Base-by-base conservation (phyloP, 1,284 basidiomycete genomes). In the Pyrrhoderma noxium region DNA sequence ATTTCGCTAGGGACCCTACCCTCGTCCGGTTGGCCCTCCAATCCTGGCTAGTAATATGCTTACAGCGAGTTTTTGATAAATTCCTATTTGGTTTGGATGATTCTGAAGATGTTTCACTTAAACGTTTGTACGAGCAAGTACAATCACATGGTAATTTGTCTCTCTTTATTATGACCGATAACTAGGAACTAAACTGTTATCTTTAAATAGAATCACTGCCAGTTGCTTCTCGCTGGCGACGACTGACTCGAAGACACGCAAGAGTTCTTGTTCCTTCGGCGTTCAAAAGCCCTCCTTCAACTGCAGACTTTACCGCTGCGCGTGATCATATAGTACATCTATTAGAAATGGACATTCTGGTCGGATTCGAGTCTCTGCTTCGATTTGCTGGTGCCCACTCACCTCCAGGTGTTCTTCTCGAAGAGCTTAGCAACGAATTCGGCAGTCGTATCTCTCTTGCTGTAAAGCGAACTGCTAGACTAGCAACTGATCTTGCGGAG, bases 1-100 rank as follows among this genome's bases (percentile, higher is more conserved):
- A 66, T 49, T 67, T 68, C 38, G 60, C 61, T 8, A 56, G 55
- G 14, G 68, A 70, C 52, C 65, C 67, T 25, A 69, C 65, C 19
- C 58, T 70, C 21, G 64, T 71, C 8, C 68, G 70, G 54, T 65
- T 69, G 49, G 70, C 69, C 8, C 56, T 71, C 39, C 70, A 71
- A 57, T 67, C 67, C 13, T 70, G 68, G 68, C 60, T 68, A 56
- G 66, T 70, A 8, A 62, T 59, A 55, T 69, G 66, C 49, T 64
- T 67, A 42, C 59, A 62, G 36, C 59, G 62, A 47, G 62, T 69
- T 13, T 61, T 71, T 45, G 62, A 67, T 44, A 52, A 64, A 22
- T 70, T 70, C 58, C 67, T 67, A 58, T 65, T 63, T 27, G 69
- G 68, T 18, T 60, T 66, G 11, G 62, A 66, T 2, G 40, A 54